Percentiles rank a stretch among this genome's conserved stretches.
These are phyloP conservation scores for Arachnomyces sp. DNA, from an alignment of 2,329 filamentous ascomycete species.

Conservation along the genomic window DNA sequence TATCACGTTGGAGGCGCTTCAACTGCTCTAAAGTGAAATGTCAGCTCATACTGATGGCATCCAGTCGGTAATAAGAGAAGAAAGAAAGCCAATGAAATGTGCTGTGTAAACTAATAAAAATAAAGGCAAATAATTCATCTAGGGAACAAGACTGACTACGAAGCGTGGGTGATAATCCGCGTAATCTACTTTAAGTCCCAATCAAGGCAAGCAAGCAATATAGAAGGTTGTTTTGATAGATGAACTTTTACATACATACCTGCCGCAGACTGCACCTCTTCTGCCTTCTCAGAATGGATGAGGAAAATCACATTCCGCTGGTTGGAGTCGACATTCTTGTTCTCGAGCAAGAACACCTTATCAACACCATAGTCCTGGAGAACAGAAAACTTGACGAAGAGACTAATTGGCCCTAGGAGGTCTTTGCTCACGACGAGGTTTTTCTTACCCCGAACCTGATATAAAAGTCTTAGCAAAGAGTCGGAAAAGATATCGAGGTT, in stretches of 20 bases:
- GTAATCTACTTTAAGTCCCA: conserved; percentile 54
- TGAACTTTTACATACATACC: conserved; percentile 51
- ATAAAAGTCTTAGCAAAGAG: conserved; percentile 7
- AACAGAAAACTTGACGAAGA: conserved; percentile 90
- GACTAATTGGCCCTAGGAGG: conserved; percentile 78
- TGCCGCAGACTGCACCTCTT: conserved; percentile 75
- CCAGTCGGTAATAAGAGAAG: conserved; percentile 26
- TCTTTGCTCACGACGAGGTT: conserved; percentile 89
- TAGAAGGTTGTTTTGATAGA: conserved; percentile 11
- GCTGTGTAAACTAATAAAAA: conserved; percentile 20
- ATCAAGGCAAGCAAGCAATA: conserved; percentile 8
- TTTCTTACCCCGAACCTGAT: conserved; percentile 93
- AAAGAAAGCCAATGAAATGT: conserved; percentile 38
- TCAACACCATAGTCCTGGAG: conserved; percentile 96
- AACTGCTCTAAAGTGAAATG: conserved; percentile 65
- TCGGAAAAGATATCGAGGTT: conserved; percentile 22
- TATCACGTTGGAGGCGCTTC: conserved; percentile 77
- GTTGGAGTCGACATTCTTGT: conserved; percentile 86
- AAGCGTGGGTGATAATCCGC: conserved; percentile 47
- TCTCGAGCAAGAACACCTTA: conserved; percentile 94
- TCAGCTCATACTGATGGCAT: conserved; percentile 54
- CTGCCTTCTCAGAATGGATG: conserved; percentile 78
- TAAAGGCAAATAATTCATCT: conserved; percentile 28
- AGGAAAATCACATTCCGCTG: conserved; percentile 95
- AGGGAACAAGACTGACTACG: conserved; percentile 51